phyloP scores from a whole-genome alignment of 345 rosid genomes.

The Streptanthus diversifolius region DNA sequence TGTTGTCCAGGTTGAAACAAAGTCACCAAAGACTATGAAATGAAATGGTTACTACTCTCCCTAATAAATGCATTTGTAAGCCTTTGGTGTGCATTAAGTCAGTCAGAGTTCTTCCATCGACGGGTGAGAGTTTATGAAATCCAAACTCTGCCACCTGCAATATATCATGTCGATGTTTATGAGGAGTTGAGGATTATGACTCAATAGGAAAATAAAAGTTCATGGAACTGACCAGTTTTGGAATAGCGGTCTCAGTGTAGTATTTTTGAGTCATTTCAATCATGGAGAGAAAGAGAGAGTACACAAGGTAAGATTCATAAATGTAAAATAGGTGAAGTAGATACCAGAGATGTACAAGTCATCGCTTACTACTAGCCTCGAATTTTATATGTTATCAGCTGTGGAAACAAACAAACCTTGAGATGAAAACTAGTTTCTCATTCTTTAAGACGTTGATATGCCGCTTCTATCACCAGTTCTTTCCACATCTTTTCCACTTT shows the following conservation, averaged over 20 bases:
- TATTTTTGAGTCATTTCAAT: slow-evolving; percentile 73
- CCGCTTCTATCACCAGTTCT: slow-evolving; percentile 63
- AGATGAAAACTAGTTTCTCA: slow-evolving; percentile 89
- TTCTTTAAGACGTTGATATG: slow-evolving; percentile 79
- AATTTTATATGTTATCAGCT: slow-evolving; percentile 12
- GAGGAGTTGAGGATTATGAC: slow-evolving; percentile 12
- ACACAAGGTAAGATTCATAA: slow-evolving; percentile 23
- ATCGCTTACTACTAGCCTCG: slow-evolving; percentile 2
- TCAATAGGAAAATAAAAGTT: slow-evolving; percentile 17
- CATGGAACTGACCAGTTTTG: slow-evolving; percentile 69
- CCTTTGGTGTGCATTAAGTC: slow-evolving; percentile 99
- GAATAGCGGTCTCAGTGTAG: slow-evolving; percentile 88
- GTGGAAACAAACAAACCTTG: slow-evolving; percentile 56
- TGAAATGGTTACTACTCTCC: slow-evolving; percentile 66
- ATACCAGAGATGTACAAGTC: too few relatives aligned
- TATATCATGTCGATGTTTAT: slow-evolving; percentile 2
- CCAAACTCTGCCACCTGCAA: slow-evolving; percentile 94
- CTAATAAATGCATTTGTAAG: slow-evolving; percentile 83
- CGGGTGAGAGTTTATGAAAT: slow-evolving; percentile 97
- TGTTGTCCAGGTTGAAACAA: not conserved
- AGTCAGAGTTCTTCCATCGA: slow-evolving; percentile 93
- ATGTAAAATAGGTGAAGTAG: not conserved
- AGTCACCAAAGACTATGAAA: slow-evolving; percentile 21
- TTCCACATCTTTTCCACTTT: slow-evolving; percentile 69
- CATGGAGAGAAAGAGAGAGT: slow-evolving; percentile 15